Conservation (phyloP, 305 asterid species). For the Rubia balearica region DNA sequence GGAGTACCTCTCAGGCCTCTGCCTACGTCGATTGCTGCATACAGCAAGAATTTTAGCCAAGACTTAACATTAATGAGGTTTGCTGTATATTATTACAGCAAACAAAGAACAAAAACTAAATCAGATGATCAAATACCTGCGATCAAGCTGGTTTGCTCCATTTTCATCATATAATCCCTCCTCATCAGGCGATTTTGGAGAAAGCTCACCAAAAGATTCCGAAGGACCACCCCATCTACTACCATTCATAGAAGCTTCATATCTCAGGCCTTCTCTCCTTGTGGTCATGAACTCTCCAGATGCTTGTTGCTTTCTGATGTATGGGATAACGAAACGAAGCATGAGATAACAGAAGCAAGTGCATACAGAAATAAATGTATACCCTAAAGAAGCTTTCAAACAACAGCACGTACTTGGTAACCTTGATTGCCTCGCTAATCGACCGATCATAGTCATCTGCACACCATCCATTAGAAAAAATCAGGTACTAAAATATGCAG, state of each 20-base stretch:
- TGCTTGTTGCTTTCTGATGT: conserved; percentile 49
- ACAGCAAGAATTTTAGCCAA: conserved; percentile 14
- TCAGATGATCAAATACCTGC: conserved; percentile 44
- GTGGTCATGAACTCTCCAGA: conserved; percentile 42
- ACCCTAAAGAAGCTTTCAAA: conserved; percentile 7
- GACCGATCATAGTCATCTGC: conserved; percentile 91
- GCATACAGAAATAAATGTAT: not conserved
- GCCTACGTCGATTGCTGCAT: conserved; percentile 67
- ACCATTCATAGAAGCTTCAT: conserved; percentile 59
- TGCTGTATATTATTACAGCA: conserved; percentile 8
- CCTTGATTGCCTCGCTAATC: conserved; percentile 80
- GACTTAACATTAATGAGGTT: conserved; percentile 2
- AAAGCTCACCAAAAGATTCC: conserved; percentile 41
- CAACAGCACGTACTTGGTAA: conserved; percentile 61
- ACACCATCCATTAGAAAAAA: conserved; percentile 13
- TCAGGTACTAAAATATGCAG: conserved; percentile 14
- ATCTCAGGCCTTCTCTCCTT: conserved; percentile 42
- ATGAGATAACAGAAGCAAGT: conserved; percentile 2
- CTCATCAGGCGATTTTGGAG: conserved; percentile 58
- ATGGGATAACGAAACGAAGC: conserved; percentile 1
- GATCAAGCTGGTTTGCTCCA: conserved; percentile 45
- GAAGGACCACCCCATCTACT: conserved; percentile 56
- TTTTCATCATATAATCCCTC: conserved; percentile 53
- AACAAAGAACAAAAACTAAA: conserved; percentile 15
- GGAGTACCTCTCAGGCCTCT: conserved; percentile 79